phyloP scores from a whole-genome alignment of 2,329 filamentous ascomycete genomes.

The Sordariomycetes sp. region DNA sequence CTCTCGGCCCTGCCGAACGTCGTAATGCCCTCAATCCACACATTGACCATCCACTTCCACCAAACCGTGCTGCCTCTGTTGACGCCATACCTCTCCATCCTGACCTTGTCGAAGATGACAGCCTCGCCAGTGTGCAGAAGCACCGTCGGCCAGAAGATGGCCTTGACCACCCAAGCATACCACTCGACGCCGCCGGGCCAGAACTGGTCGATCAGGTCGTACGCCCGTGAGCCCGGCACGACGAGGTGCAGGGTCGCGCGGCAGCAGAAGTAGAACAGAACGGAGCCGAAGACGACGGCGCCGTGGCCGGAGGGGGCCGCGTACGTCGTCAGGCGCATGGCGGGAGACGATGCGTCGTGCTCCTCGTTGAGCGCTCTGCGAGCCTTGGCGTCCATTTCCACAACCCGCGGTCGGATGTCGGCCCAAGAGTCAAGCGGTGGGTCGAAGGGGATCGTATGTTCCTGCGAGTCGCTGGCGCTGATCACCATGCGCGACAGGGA shows the following conservation, averaged over 20 bases:
- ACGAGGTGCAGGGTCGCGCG: constrained; percentile 41
- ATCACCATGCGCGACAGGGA: constrained; percentile 55
- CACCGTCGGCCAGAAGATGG: constrained; percentile 50
- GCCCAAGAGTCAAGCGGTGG: constrained; percentile 61
- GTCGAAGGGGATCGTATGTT: constrained; percentile 49
- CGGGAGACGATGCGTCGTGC: constrained; percentile 34
- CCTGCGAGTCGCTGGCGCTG: constrained; percentile 29
- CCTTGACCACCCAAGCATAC: constrained; percentile 49
- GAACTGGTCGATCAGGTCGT: constrained; percentile 36
- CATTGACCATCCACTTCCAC: constrained; percentile 43
- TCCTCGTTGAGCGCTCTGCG: constrained; percentile 45
- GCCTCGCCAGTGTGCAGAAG: constrained; percentile 58
- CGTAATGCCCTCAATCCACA: constrained; percentile 44
- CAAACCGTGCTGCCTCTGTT: constrained; percentile 35
- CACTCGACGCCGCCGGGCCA: constrained; percentile 50
- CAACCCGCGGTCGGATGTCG: constrained; percentile 61
- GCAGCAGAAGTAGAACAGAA: constrained; percentile 43
- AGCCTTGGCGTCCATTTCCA: constrained; percentile 57
- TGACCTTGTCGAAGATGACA: constrained; percentile 37
- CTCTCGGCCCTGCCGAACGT: constrained; percentile 42
- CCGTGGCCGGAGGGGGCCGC: constrained; percentile 33
- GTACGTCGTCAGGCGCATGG: constrained; percentile 32
- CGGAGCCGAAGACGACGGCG: constrained; percentile 41
- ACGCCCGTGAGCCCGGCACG: constrained; percentile 37
- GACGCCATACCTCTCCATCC: constrained; percentile 39